These are phyloP conservation scores for Laburnicola sp. DNA, from an alignment of 2,329 filamentous ascomycete species.

Conservation along the genomic window DNA sequence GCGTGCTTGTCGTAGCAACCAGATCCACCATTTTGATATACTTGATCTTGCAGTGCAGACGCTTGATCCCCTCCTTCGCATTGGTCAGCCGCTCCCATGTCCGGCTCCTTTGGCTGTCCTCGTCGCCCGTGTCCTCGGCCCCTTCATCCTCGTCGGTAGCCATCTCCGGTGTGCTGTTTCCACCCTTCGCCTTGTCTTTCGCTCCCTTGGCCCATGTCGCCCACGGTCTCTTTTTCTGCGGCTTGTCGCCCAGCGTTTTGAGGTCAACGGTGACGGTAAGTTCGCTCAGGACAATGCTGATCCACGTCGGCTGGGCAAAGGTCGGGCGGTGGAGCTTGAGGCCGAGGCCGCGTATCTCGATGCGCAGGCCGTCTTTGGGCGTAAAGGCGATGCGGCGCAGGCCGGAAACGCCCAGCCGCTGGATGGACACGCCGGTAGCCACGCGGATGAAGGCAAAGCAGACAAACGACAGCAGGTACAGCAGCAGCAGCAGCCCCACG, in stretches of 20 bases:
- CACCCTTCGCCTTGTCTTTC: conserved; percentile 22
- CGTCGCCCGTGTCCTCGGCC: conserved; percentile 32
- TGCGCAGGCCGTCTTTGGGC: conserved; percentile 81
- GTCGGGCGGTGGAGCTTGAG: conserved; percentile 89
- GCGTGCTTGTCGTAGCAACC: conserved; percentile 75
- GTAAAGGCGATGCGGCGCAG: conserved; percentile 88
- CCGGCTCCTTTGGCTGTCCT: conserved; percentile 60
- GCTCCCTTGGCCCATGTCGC: conserved; percentile 38
- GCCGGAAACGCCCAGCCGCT: conserved; percentile 90
- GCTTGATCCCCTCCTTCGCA: conserved; percentile 83
- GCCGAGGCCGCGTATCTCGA: conserved; percentile 87
- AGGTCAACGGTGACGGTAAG: conserved; percentile 82
- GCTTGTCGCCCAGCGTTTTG: conserved; percentile 58
- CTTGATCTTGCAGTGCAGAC: conserved; percentile 79
- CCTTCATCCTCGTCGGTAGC: conserved; percentile 16
- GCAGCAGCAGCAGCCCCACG: conserved; percentile 79
- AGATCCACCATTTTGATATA: conserved; percentile 91
- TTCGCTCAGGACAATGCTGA: conserved; percentile 86
- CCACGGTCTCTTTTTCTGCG: conserved; percentile 37
- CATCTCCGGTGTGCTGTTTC: conserved; percentile 24
- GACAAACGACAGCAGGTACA: conserved; percentile 90
- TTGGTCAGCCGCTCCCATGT: conserved; percentile 80
- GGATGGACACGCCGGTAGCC: conserved; percentile 90
- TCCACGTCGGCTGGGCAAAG: conserved; percentile 95
- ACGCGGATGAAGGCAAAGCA: conserved; percentile 91